Evolutionary conservation across 2,329 filamentous ascomycete genomes (phyloP).

Genomic region (Colletotrichum tofieldiae): DNA sequence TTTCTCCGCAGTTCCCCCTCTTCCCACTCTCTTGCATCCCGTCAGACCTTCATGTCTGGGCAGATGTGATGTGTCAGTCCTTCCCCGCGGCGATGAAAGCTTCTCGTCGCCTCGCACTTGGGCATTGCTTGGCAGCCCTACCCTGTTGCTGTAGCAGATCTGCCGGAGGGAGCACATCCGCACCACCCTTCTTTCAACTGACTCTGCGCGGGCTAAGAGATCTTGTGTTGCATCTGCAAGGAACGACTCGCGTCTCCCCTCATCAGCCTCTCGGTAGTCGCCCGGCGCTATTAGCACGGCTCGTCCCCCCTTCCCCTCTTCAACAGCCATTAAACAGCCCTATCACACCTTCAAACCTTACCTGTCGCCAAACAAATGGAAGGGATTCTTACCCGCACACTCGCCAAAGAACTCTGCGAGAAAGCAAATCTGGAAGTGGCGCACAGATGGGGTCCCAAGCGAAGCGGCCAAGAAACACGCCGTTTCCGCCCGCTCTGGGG

Average conservation of each 20-base stretch:
- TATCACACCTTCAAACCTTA: neutral
- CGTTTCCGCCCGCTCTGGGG: neutral
- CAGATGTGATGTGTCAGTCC: conserved; percentile 9
- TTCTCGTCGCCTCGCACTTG: conserved; percentile 22
- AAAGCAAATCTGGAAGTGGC: neutral
- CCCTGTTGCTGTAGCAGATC: conserved; percentile 33
- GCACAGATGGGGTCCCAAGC: conserved; percentile 13
- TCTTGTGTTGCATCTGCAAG: conserved; percentile 26
- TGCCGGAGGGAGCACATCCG: conserved; percentile 33
- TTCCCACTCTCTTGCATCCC: neutral
- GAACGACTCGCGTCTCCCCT: conserved; percentile 22
- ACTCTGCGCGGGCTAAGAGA: conserved; percentile 10
- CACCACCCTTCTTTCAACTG: conserved; percentile 13
- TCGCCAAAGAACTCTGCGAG: neutral
- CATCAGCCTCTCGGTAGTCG: conserved; percentile 14
- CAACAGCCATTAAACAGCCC: conserved; percentile 7
- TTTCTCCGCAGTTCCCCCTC: neutral
- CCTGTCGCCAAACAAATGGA: neutral
- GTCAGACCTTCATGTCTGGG: neutral
- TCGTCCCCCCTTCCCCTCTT: neutral
- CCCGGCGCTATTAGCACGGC: conserved; percentile 18
- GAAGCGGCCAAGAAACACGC: conserved; percentile 1
- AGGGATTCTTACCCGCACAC: neutral
- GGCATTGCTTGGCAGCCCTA: conserved; percentile 31
- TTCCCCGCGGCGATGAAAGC: conserved; percentile 18